phyloP scores from a whole-genome alignment of 2,329 filamentous ascomycete genomes.

The Ceratocystis destructans region DNA sequence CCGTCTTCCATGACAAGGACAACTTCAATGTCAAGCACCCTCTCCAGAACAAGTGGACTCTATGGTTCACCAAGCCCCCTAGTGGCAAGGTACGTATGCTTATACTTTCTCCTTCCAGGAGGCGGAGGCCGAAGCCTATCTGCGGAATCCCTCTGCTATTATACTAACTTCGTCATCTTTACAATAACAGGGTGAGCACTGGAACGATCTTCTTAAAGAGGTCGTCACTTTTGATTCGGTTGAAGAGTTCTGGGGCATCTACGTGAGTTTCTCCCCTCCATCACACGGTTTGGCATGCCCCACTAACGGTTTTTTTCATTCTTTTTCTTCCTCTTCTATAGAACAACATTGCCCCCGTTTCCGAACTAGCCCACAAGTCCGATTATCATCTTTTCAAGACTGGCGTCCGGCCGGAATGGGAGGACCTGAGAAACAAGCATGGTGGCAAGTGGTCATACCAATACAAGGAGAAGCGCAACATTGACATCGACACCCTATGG shows the following conservation, averaged over 20 bases:
- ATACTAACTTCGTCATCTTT: neutral
- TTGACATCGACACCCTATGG: slow-evolving; percentile 93
- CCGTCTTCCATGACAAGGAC: slow-evolving; percentile 94
- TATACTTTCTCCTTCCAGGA: neutral
- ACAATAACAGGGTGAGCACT: slow-evolving; percentile 71
- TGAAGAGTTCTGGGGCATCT: slow-evolving; percentile 99
- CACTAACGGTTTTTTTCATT: neutral
- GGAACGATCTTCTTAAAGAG: slow-evolving; percentile 95
- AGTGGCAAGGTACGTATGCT: slow-evolving; percentile 66
- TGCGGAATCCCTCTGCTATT: neutral
- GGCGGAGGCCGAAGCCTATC: neutral
- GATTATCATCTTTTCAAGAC: slow-evolving; percentile 99
- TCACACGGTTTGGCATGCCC: neutral
- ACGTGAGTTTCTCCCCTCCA: slow-evolving; percentile 48
- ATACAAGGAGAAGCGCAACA: slow-evolving; percentile 86
- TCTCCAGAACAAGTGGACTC: slow-evolving; percentile 91
- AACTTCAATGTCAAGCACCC: slow-evolving; percentile 99
- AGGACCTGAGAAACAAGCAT: slow-evolving; percentile 96
- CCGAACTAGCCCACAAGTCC: slow-evolving; percentile 90
- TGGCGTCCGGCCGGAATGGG: slow-evolving; percentile 94
- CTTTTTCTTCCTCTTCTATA: slow-evolving; percentile 28
- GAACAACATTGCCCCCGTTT: slow-evolving; percentile 98
- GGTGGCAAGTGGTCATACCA: slow-evolving; percentile 98
- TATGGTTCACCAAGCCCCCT: slow-evolving; percentile 98
- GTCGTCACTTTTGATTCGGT: slow-evolving; percentile 98